Evolutionary conservation across 345 rosid species (phyloP).

Genomic region (Sapria himalayana): DNA sequence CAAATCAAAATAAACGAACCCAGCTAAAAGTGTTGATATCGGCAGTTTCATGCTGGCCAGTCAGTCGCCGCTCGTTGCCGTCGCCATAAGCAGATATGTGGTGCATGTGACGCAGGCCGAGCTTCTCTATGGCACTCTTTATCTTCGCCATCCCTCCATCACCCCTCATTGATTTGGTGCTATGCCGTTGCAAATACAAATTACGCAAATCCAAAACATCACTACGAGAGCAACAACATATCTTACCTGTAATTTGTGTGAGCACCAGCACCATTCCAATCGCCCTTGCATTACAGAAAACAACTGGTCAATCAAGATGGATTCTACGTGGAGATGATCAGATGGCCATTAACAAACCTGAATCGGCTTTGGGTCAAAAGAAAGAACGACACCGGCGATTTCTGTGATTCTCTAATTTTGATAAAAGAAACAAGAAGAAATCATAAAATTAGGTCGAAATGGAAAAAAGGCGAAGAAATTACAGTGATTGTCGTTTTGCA

Average conservation of each 20-base stretch:
- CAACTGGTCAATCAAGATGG: background rate
- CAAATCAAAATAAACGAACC: slow-evolving; percentile 18
- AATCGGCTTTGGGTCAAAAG: slow-evolving; percentile 81
- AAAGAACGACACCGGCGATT: slow-evolving; percentile 44
- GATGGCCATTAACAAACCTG: slow-evolving; percentile 33
- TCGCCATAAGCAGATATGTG: slow-evolving; percentile 67
- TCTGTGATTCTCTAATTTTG: slow-evolving; percentile 80
- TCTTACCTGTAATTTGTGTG: slow-evolving; percentile 74
- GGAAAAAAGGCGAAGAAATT: background rate
- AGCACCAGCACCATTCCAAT: slow-evolving; percentile 96
- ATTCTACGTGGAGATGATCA: no score
- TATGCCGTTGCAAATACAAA: no score
- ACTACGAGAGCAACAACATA: no score
- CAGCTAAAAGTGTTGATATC: slow-evolving; percentile 55
- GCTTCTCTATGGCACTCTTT: slow-evolving; percentile 55
- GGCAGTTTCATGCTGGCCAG: slow-evolving; percentile 70
- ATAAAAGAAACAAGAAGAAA: background rate
- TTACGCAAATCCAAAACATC: no score
- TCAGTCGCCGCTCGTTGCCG: slow-evolving; percentile 64
- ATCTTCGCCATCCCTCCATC: slow-evolving; percentile 47
- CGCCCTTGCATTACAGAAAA: slow-evolving; percentile 22
- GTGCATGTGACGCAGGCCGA: slow-evolving; percentile 47
- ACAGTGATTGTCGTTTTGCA: background rate
- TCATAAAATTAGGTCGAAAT: background rate
- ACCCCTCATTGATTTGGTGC: slow-evolving; percentile 71